Conservation (phyloP, 2,329 filamentous ascomycete species). For the Stachybotrys echinatus region DNA sequence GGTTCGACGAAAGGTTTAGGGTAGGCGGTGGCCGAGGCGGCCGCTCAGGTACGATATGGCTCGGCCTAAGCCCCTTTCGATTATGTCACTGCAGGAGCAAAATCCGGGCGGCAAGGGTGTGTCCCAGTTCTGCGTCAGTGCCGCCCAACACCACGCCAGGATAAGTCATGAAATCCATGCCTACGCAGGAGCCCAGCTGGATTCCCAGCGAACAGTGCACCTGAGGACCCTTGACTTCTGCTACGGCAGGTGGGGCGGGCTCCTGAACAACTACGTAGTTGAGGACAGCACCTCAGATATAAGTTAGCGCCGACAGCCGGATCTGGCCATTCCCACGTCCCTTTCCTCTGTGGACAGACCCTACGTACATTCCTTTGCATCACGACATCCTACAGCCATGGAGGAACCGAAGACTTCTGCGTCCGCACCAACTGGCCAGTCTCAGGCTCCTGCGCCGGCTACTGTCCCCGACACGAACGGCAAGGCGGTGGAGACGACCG, state of each 20-base stretch:
- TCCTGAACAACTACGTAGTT: neutral
- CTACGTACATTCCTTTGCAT: neutral
- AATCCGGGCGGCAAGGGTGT: neutral
- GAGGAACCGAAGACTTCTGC: neutral
- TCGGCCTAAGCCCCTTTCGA: neutral
- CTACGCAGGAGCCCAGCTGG: too few relatives aligned
- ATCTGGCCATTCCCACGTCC: neutral
- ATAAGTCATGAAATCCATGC: neutral
- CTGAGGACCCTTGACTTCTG: too few relatives aligned
- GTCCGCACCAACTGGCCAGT: neutral
- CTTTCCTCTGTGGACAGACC: neutral
- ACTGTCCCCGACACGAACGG: neutral
- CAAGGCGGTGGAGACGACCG: neutral
- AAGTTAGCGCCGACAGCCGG: neutral
- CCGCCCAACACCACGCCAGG: neutral
- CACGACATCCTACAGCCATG: neutral
- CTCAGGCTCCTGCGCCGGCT: neutral
- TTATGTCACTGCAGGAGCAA: neutral
- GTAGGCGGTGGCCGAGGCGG: too few relatives aligned
- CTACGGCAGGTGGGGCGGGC: neutral
- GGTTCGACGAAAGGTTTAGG: too few relatives aligned
- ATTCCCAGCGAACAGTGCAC: too few relatives aligned
- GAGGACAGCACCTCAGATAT: neutral
- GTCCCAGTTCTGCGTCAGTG: neutral
- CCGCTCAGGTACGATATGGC: neutral